Base-by-base conservation (phyloP, 495 filamentous ascomycete genomes). In the Cudoniella acicularis region DNA sequence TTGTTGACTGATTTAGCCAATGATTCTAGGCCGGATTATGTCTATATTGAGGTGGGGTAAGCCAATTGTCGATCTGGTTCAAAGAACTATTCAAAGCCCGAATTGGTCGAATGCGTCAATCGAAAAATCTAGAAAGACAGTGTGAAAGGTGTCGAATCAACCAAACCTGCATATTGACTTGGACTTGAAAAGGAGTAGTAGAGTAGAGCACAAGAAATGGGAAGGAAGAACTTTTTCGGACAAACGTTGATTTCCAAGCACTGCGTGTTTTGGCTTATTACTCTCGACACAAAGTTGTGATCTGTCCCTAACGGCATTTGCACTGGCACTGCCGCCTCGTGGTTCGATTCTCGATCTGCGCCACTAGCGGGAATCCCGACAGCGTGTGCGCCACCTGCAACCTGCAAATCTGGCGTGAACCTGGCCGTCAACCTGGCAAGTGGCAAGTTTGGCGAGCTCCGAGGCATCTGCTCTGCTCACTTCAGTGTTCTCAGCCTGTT, bases 1-100 rank as follows among this genome's bases (percentile, higher is more conserved):
- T 16, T 52, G 27, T 54, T 54, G 27, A 53, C 13, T 49, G 18
- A 57, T 54, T 62, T 54, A 62, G 54, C 60, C 54, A 46, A 17
- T 21, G n/a, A 18, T 30, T 22, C 18, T 26, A 17, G n/a, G 20
- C 16, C 9, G 41, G 16, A 53, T 36, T 17, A 21, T 27, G 18
- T 49, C 46, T 21, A 58, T 51, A 21, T 21, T 48, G 17, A 52
- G 26, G 27, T 50, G 56, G 46, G 56, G 56, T 22, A 21, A 18
- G 8, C 36, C 21, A 11, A 26, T 21, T 30, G 11, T 49, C 8
- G 45, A 3, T 47, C 6, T 13, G 18, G 40, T 3, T 48, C 42
- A 56, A 56, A 56, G 54, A 49, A 40, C 24, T 56, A 55, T 61
- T 56, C 52, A 56, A 26, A 20, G 16, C 52, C 24, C 20, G 41